phyloP scores from a whole-genome alignment of 805 yeast species.

The Ogataea thermomethanolica region DNA sequence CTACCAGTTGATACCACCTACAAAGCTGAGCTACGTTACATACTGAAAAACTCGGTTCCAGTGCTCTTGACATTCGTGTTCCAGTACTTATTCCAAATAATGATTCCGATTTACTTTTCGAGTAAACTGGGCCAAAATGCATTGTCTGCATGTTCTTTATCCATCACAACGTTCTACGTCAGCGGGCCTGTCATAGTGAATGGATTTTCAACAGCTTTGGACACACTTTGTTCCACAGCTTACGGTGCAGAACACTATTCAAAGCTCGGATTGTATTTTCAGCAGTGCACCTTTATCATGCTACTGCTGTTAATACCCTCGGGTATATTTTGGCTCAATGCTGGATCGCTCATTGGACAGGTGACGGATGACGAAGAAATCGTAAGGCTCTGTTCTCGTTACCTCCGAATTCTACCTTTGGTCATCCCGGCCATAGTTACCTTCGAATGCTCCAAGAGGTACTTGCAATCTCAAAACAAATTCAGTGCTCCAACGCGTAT shows the following conservation, averaged over 20 bases:
- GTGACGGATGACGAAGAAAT: constrained; percentile 41
- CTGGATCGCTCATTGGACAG: constrained; percentile 41
- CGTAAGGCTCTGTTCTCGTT: constrained; percentile 48
- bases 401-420: constrained; percentile 47
- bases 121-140: constrained; percentile 64
- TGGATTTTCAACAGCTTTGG: constrained; percentile 71
- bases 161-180: constrained; percentile 72
- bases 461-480: constrained; percentile 69
- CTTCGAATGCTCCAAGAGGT: constrained; percentile 68
- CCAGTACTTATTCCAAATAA: constrained; percentile 67
- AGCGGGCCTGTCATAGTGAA: constrained; percentile 70
- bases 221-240: constrained; percentile 74
- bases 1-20: constrained; percentile 14
- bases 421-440: constrained; percentile 69
- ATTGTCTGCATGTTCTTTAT: constrained; percentile 67
- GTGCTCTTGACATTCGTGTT: constrained; percentile 62
- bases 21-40: constrained; percentile 18
- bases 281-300: constrained; percentile 57
- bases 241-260: constrained; percentile 61
- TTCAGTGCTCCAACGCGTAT: constrained; percentile 74
- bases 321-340: constrained; percentile 53
- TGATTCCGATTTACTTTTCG: constrained; percentile 69
- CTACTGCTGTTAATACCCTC: constrained; percentile 52
- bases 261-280: constrained; percentile 62
- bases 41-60: constrained; percentile 47